These are phyloP conservation scores for Paragyromitra xinjiangensis DNA, from an alignment of 495 filamentous ascomycete genomes.

Conservation along the genomic window DNA sequence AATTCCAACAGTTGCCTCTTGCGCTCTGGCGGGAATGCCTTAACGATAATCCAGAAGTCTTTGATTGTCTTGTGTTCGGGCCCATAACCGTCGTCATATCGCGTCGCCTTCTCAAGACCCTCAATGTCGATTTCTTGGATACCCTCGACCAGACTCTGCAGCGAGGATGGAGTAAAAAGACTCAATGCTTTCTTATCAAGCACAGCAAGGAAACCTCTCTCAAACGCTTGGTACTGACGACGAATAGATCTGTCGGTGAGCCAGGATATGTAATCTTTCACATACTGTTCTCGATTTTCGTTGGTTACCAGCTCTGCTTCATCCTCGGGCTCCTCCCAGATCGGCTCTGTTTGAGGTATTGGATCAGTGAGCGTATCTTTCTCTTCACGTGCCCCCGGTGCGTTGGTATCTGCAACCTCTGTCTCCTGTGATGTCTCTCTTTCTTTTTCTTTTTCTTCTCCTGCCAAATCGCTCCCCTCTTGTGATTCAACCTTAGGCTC, in stretches of 20 bases:
- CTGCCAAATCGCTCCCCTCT: background rate
- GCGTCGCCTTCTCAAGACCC: constrained; percentile 71
- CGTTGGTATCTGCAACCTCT: background rate
- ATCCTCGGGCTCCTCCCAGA: constrained; percentile 46
- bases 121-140: constrained; percentile 75
- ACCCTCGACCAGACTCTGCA: constrained; percentile 84
- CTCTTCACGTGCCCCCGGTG: background rate
- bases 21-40: constrained; percentile 71
- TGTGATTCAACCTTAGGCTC: background rate
- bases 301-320: constrained; percentile 75
- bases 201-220: constrained; percentile 79
- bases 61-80: constrained; percentile 71
- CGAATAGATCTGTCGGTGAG: constrained; percentile 79
- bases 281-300: constrained; percentile 77
- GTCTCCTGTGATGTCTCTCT: background rate
- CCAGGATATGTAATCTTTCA: constrained; percentile 88
- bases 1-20: constrained; percentile 84
- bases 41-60: constrained; percentile 85
- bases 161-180: constrained; percentile 73
- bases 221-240: constrained; percentile 82
- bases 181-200: constrained; percentile 71
- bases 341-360: background rate
- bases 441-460: background rate
- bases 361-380: background rate
- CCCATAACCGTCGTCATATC: constrained; percentile 82